phyloP scores from a whole-genome alignment of 2,329 filamentous ascomycete species.

The Arthrobotrys conoides region DNA sequence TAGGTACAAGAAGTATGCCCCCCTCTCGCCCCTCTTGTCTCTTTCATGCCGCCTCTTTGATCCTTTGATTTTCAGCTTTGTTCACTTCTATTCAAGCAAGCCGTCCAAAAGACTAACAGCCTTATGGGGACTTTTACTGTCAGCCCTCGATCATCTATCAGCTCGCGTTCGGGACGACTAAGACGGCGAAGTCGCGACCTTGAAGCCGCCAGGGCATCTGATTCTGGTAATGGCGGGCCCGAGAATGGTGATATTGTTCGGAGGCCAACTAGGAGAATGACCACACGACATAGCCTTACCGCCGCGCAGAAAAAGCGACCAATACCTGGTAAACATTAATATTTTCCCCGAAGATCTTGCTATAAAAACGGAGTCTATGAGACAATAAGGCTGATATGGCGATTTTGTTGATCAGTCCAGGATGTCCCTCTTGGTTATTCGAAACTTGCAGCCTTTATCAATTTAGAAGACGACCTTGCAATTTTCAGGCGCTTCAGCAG shows the following conservation, averaged over 20 bases:
- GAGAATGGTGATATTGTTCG: slow-evolving; percentile 28
- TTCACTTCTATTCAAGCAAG: not conserved
- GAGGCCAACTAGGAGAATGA: slow-evolving; percentile 21
- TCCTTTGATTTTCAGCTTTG: slow-evolving; percentile 22
- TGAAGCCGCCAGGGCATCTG: slow-evolving; percentile 38
- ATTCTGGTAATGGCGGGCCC: slow-evolving; percentile 15
- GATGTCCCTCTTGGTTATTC: slow-evolving; percentile 51
- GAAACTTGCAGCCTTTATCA: slow-evolving; percentile 54
- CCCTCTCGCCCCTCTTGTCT: not conserved
- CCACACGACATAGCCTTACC: not conserved
- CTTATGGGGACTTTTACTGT: slow-evolving; percentile 55
- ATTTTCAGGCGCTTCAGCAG: slow-evolving; percentile 55
- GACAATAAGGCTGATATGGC: slow-evolving; percentile 33
- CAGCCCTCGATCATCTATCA: slow-evolving; percentile 34
- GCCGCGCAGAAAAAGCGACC: slow-evolving; percentile 25
- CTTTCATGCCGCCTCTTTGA: slow-evolving; percentile 5
- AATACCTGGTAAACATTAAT: slow-evolving; percentile 35
- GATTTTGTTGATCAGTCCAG: slow-evolving; percentile 18
- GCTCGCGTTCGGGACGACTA: slow-evolving; percentile 30
- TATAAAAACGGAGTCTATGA: not conserved
- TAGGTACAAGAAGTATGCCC: slow-evolving; percentile 29
- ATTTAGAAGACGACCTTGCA: slow-evolving; percentile 47
- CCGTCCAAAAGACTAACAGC: slow-evolving; percentile 45
- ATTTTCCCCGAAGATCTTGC: not conserved
- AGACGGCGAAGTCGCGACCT: slow-evolving; percentile 53